These are phyloP conservation scores for Naganishia albida DNA, from an alignment of 1,284 basidiomycete species.

Conservation along the genomic window DNA sequence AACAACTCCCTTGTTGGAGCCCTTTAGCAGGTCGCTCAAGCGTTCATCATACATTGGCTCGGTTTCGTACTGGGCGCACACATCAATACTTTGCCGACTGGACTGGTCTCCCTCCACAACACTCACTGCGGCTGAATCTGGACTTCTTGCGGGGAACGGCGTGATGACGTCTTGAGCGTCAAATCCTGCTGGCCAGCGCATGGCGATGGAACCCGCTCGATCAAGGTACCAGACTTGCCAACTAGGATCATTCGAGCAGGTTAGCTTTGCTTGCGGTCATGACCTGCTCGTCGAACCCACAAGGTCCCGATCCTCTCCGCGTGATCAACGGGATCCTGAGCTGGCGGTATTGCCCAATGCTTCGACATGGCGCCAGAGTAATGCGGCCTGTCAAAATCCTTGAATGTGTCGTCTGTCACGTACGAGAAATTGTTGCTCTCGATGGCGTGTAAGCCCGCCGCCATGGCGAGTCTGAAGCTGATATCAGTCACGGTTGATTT, in stretches of 20 bases:
- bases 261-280: conserved; percentile 33
- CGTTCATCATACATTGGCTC: conserved; percentile 14
- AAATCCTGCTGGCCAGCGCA: conserved; percentile 42
- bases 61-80: neutral
- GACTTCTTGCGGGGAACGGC: conserved; percentile 38
- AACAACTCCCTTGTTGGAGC: conserved; percentile 7
- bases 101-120: neutral
- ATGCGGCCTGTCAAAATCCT: conserved; percentile 22
- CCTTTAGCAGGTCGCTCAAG: conserved; percentile 28
- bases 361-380: neutral
- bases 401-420: no score
- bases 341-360: conserved; percentile 28
- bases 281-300: neutral
- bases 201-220: conserved; percentile 41
- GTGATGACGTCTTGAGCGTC: conserved; percentile 40
- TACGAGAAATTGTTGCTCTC: conserved; percentile 23
- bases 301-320: conserved; percentile 31
- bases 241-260: conserved; percentile 29
- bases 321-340: conserved; percentile 29
- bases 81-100: neutral
- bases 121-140: conserved; percentile 16
- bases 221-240: conserved; percentile 45
- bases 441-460: conserved; percentile 20
- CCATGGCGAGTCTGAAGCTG: conserved; percentile 14
- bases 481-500: neutral